Base-by-base conservation (phyloP, 352 stramenopile species). In the Phytophthora citricola region DNA sequence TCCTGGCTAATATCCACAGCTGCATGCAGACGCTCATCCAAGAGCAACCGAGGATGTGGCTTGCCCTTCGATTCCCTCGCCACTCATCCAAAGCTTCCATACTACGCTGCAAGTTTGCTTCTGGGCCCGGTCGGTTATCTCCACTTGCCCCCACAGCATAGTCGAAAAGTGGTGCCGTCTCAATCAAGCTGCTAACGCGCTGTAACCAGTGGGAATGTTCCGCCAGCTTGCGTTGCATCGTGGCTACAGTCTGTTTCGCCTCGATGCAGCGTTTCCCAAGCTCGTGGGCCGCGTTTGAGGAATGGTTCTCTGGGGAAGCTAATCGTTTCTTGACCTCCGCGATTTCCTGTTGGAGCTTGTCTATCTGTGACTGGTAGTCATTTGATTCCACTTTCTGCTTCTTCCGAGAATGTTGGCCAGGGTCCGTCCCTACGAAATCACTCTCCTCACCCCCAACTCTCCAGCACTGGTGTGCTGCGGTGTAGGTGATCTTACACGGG, bases 161-260 rank as follows among this genome's bases (percentile, higher is more conserved):
- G 8, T 84, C 60, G 12, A 90, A 59, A 10, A 92, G 55, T 15
- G 84, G 84, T 26, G 84, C 74, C 6, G 68, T 69, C 34, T 77
- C 76, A 52, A 92, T 78, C 24, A 91, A 58, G 12, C 66, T 81
- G 22, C 68, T 75, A 12, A 91, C 43, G 29, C 69, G 71, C 24
- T 76, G 66, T 26, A 87, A 52, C 84, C 84, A 92, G 9, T 71
- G 46, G 0, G 52, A 29, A 63, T 92, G 84, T 15, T 85, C 78
- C 0, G 65, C 67, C 24, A 92, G 58, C 53, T 90, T 89, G 4
- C 67, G 60, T 17, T 66, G 72, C 31, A 91, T 53, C 9, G 72
- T 83, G 1, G 36, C 57, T 2, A 75, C 62, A 2, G 52, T 71
- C 36, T 79, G 55, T 50, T 85, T 73, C 38, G 78, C 74, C 22